phyloP scores from a whole-genome alignment of 2,329 filamentous ascomycete genomes.

The Alternaria arborescens region DNA sequence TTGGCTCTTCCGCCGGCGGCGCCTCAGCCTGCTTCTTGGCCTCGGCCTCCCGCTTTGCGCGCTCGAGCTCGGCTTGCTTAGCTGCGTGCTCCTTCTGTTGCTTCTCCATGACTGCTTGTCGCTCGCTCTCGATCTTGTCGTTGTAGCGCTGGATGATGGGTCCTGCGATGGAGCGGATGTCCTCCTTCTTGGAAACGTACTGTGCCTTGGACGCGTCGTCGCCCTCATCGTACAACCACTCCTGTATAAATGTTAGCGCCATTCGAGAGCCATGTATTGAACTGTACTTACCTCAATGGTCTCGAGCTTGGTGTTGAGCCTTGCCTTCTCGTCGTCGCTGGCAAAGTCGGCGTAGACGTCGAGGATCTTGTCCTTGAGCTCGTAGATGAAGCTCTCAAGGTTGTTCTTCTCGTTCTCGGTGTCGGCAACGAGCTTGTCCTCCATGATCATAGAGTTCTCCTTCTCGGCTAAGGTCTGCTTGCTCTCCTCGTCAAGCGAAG shows the following conservation, averaged over 20 bases:
- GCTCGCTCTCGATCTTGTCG: conserved; percentile 90
- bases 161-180: conserved; percentile 88
- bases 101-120: conserved; percentile 71
- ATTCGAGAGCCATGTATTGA: no score
- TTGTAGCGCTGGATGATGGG: conserved; percentile 94
- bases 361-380: conserved; percentile 93
- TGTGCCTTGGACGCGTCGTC: conserved; percentile 93
- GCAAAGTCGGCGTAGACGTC: conserved; percentile 89
- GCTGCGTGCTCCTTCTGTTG: conserved; percentile 72
- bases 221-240: conserved; percentile 98
- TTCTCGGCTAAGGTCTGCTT: conserved; percentile 78
- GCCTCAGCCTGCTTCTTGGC: conserved; percentile 64
- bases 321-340: conserved; percentile 90
- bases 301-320: conserved; percentile 83
- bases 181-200: conserved; percentile 94
- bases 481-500: conserved; percentile 74
- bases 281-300: conserved; percentile 76
- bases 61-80: conserved; percentile 72
- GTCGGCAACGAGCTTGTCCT: conserved; percentile 97
- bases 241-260: conserved; percentile 62
- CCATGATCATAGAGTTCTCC: conserved; percentile 91
- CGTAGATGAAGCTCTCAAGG: conserved; percentile 97
- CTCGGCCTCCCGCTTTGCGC: conserved; percentile 80
- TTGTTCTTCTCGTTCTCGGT: conserved; percentile 99
- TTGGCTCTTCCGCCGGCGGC: conserved; percentile 41